Evolutionary conservation across 495 filamentous ascomycete genomes (phyloP).

Genomic region (Penicillium samsonianum): DNA sequence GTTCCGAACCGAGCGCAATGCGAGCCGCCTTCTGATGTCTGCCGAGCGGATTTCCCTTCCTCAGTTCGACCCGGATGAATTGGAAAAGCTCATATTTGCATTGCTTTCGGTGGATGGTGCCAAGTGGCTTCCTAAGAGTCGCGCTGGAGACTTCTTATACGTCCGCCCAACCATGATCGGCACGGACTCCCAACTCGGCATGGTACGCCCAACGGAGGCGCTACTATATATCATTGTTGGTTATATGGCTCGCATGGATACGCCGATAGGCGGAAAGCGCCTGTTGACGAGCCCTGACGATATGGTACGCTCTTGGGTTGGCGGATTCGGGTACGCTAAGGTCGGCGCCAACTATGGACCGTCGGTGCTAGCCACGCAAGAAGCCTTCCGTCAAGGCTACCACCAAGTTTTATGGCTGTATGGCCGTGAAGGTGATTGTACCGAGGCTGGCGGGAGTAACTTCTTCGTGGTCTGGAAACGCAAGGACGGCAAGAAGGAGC

Average conservation of each 20-base stretch:
- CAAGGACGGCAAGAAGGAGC: background rate
- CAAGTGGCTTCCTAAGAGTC: background rate
- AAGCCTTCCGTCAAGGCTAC: background rate
- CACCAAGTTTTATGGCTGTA: background rate
- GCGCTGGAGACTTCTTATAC: background rate
- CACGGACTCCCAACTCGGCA: background rate
- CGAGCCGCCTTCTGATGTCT: background rate
- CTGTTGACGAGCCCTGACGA: background rate
- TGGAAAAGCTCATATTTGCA: background rate
- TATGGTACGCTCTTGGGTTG: background rate
- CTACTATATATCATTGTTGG: background rate
- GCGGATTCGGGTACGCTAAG: background rate
- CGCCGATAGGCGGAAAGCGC: background rate
- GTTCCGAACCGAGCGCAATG: background rate
- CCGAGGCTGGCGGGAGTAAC: background rate
- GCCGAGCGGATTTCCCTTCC: background rate
- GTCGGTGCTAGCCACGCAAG: background rate
- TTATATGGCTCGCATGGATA: background rate
- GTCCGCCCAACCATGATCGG: background rate
- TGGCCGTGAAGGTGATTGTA: background rate
- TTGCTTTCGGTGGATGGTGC: background rate
- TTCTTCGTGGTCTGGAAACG: background rate
- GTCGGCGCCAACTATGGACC: background rate
- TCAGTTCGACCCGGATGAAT: background rate
- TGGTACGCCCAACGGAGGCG: background rate